These are phyloP conservation scores for Stephanodiscus minutulus DNA, from an alignment of 108 stramenopile species.

Conservation along the genomic window DNA sequence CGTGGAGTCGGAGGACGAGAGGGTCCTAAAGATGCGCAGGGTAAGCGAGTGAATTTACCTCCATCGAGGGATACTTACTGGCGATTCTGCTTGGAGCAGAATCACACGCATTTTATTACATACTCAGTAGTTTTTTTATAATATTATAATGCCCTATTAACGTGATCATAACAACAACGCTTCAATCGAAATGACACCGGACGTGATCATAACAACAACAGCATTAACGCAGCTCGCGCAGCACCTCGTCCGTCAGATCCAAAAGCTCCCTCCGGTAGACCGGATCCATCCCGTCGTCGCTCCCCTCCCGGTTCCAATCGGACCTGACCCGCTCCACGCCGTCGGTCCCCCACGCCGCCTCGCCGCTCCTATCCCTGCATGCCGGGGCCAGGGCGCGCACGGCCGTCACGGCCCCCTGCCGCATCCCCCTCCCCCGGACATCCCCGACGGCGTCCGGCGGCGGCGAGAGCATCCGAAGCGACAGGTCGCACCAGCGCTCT, in stretches of 20 bases:
- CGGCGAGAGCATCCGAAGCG: conserved; percentile 35
- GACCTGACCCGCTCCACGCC: conserved; percentile 29
- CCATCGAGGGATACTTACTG: no score
- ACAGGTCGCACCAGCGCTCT: conserved; percentile 53
- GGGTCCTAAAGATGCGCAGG: no score
- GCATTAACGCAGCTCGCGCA: conserved; percentile 20
- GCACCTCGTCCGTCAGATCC: conserved; percentile 38
- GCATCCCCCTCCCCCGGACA: conserved; percentile 19
- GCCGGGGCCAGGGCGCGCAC: conserved; percentile 52
- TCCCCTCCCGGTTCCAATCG: conserved; percentile 46
- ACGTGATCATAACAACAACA: no score
- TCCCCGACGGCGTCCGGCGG: conserved; percentile 29
- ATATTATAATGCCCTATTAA: no score
- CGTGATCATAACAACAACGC: no score
- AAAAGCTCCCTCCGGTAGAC: conserved; percentile 40
- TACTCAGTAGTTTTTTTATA: no score
- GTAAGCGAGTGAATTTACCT: no score
- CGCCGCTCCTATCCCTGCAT: conserved; percentile 37
- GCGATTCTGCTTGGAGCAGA: no score
- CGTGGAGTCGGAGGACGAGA: no score
- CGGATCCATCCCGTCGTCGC: conserved; percentile 46
- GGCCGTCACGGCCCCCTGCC: conserved; percentile 51
- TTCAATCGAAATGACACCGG: no score
- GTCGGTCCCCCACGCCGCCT: conserved; percentile 24
- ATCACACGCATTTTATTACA: no score